Percentiles rank a stretch among this genome's conserved stretches.
phyloP scores from a whole-genome alignment of 805 yeast genomes.

The Zygoascus tannicola region DNA sequence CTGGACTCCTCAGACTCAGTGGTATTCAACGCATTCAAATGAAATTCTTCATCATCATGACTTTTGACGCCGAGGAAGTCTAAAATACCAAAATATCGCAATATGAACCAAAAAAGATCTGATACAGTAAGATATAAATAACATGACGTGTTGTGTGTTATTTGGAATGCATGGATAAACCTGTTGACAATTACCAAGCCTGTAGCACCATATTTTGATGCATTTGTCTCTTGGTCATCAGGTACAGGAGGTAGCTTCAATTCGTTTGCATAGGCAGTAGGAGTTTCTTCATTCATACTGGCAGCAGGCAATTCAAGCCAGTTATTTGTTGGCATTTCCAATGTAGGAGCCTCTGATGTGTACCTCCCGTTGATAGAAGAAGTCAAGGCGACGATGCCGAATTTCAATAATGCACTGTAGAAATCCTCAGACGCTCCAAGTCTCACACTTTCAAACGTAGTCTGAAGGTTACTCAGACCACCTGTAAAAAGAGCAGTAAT shows the following conservation, averaged over 20 bases:
- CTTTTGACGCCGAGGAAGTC: too few species aligned
- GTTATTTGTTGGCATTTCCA: conserved; percentile 42
- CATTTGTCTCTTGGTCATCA: neutral
- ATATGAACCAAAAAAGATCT: too few species aligned
- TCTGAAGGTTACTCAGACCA: conserved; percentile 23
- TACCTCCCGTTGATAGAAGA: conserved; percentile 60
- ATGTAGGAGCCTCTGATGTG: conserved; percentile 45
- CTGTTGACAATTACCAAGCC: neutral
- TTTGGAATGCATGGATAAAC: neutral
- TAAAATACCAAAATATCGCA: too few species aligned
- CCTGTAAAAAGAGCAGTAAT: conserved; percentile 55
- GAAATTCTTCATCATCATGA: too few species aligned
- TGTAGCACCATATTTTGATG: neutral
- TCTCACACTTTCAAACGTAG: conserved; percentile 31
- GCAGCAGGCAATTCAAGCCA: conserved; percentile 39
- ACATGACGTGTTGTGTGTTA: too few species aligned
- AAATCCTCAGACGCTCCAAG: conserved; percentile 50
- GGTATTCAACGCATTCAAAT: too few species aligned
- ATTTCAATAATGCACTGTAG: conserved; percentile 48
- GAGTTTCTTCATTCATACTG: too few species aligned
- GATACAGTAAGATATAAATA: too few species aligned
- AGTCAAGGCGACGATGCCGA: conserved; percentile 56
- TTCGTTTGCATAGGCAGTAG: neutral
- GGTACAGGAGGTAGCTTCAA: conserved; percentile 2
- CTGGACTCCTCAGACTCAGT: too few species aligned